Conservation (phyloP, 495 filamentous ascomycete species). For the Copromyces sp. region DNA sequence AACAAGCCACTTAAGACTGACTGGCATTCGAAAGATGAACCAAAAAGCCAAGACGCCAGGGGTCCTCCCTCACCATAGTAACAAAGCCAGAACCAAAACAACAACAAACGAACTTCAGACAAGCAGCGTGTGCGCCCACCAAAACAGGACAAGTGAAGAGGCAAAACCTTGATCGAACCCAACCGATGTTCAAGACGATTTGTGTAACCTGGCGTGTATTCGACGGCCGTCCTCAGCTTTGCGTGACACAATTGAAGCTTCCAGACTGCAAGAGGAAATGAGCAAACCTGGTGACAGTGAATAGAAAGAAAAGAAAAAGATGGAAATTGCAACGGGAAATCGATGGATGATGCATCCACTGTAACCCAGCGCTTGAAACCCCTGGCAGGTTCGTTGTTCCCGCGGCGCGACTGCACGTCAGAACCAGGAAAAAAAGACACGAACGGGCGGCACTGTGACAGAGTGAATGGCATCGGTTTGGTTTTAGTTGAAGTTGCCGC, state of each 20-base stretch:
- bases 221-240: neutral
- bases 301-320: neutral
- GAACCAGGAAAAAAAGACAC: neutral
- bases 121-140: neutral
- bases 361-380: neutral
- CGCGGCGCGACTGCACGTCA: neutral
- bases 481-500: slow-evolving; percentile 3
- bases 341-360: neutral
- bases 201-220: neutral
- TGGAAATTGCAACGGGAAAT: neutral
- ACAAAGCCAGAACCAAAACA: neutral
- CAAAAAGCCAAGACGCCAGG: neutral
- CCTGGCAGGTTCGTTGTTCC: neutral
- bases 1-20: neutral
- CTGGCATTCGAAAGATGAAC: neutral
- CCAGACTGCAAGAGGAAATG: neutral
- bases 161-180: neutral
- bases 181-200: neutral
- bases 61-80: neutral
- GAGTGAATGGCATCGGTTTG: neutral
- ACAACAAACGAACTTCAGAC: neutral
- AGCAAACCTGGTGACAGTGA: neutral
- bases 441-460: neutral
- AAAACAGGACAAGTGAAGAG: neutral
- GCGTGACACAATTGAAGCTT: neutral